A percentile compares a stretch with the other conserved stretches of the same genome.
phyloP scores from a whole-genome alignment of 192 early-diverging fungal species.

The Haplosporangium gracile region DNA sequence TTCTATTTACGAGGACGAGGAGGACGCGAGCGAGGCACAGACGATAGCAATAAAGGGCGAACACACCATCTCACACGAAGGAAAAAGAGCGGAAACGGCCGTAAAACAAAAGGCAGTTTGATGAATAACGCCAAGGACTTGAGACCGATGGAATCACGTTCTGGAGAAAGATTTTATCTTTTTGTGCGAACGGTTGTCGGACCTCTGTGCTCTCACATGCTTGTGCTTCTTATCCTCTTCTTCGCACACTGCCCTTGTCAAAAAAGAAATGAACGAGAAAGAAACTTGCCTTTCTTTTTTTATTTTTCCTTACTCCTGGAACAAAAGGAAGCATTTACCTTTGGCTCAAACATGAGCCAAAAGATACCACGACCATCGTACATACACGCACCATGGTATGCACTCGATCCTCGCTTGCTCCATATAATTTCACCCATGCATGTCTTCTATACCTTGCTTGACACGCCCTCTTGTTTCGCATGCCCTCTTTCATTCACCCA shows the following conservation, averaged over 20 bases:
- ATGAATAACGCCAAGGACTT: neutral
- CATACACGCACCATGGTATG: neutral
- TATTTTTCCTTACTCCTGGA: neutral
- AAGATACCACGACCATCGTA: neutral
- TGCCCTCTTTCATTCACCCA: neutral
- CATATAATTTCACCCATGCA: neutral
- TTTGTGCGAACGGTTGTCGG: neutral
- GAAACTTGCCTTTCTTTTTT: no score
- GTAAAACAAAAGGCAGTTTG: neutral
- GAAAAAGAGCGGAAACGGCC: neutral
- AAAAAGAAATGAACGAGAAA: neutral
- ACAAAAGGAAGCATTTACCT: neutral
- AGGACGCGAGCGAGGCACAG: neutral
- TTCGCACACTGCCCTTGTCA: neutral
- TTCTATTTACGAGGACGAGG: neutral
- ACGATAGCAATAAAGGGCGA: neutral
- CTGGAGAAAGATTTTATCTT: neutral
- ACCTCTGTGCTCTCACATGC: neutral
- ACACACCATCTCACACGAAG: neutral
- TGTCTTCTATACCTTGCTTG: no score
- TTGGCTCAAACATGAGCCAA: neutral
- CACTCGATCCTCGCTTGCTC: neutral
- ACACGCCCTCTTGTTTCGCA: neutral
- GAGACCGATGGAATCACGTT: conserved; percentile 6
- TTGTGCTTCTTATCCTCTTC: neutral